These are phyloP conservation scores for Volvox reticuliferus DNA, from an alignment of 139 green algal genomes.

Conservation along the genomic window DNA sequence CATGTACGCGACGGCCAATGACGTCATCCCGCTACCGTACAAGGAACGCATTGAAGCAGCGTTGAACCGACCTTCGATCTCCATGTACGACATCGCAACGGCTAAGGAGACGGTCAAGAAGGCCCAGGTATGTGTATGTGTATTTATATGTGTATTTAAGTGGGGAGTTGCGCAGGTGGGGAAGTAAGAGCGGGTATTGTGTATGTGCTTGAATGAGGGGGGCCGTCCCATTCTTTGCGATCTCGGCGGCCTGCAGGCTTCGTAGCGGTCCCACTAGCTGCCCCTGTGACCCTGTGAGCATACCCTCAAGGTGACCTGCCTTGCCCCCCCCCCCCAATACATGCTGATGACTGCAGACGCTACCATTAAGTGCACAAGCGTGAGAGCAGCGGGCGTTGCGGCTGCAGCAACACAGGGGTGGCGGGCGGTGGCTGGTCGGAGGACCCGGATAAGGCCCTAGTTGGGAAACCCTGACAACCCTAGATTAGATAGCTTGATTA, in stretches of 20 bases:
- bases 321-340: not conserved
- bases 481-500: too few relatives aligned
- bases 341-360: not conserved
- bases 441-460: too few relatives aligned
- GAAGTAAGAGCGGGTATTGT: not conserved
- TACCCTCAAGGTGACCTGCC: too few relatives aligned
- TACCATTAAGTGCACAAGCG: not conserved
- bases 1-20: slow-evolving; percentile 29
- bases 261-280: too few relatives aligned
- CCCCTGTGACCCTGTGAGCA: too few relatives aligned
- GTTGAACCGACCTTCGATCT: slow-evolving; percentile 20
- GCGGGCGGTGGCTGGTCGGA: too few relatives aligned
- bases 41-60: not conserved
- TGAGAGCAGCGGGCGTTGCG: not conserved
- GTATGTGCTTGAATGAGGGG: too few relatives aligned
- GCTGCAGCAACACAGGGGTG: too few relatives aligned
- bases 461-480: too few relatives aligned
- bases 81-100: slow-evolving; percentile 13
- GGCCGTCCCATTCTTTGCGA: not conserved
- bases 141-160: too few relatives aligned
- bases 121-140: not conserved
- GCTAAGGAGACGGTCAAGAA: slow-evolving; percentile 19
- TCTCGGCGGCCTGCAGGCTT: not conserved
- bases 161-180: not conserved
- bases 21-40: slow-evolving; percentile 41